A percentile compares a stretch with the other conserved stretches of the same genome.
Conservation (phyloP, 139 green algal genomes). For the Chlamydomonas sp. region DNA sequence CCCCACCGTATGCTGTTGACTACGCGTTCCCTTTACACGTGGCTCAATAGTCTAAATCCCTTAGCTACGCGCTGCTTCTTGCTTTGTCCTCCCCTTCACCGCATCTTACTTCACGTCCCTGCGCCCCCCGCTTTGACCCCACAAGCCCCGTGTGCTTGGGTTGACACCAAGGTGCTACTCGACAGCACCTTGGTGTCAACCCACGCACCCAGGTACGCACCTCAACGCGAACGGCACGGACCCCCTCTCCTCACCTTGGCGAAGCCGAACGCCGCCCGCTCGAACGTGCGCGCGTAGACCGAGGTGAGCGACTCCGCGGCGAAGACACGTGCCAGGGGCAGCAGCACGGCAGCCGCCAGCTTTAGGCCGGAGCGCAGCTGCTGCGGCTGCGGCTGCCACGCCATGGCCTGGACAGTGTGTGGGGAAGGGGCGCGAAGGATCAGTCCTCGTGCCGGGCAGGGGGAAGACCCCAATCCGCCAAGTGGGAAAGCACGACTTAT, state of each 20-base stretch:
- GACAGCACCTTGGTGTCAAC: too few species aligned
- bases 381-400: conserved; percentile 44
- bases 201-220: too few species aligned
- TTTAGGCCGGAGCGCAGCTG: conserved; percentile 25
- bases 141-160: too few species aligned
- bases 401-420: conserved; percentile 33
- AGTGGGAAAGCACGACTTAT: neutral
- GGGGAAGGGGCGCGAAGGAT: neutral
- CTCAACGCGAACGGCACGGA: too few species aligned
- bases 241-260: conserved; percentile 51
- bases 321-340: conserved; percentile 47
- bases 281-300: conserved; percentile 72
- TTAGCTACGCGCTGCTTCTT: too few species aligned
- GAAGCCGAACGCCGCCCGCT: conserved; percentile 71
- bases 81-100: too few species aligned
- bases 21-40: too few species aligned
- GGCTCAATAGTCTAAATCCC: too few species aligned
- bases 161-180: too few species aligned
- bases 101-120: too few species aligned
- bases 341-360: conserved; percentile 54
- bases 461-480: neutral
- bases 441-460: neutral
- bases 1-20: too few species aligned
- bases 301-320: conserved; percentile 56
- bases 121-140: too few species aligned